phyloP scores from a whole-genome alignment of 768 basidiomycete genomes.

The Pholiota conissans region DNA sequence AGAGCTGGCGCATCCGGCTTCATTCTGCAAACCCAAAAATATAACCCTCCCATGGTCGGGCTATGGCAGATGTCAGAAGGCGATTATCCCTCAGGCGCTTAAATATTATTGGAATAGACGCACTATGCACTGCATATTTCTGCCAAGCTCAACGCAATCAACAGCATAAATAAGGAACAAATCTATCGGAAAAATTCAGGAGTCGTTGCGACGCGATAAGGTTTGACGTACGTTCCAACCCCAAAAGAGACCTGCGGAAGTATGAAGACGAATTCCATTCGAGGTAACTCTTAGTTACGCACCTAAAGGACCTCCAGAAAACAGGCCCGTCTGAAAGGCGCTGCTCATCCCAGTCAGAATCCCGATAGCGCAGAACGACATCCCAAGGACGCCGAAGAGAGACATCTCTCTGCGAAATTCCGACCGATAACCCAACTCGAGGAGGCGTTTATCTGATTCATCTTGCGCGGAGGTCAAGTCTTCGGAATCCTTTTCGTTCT shows the following conservation, averaged over 20 bases:
- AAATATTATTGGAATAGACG: slow-evolving; percentile 17
- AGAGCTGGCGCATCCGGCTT: slow-evolving; percentile 52
- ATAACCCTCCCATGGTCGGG: slow-evolving; percentile 58
- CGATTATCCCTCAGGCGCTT: background rate
- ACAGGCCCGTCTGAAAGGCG: slow-evolving; percentile 58
- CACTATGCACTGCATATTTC: slow-evolving; percentile 62
- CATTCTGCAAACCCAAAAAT: slow-evolving; percentile 67
- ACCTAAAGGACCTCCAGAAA: slow-evolving; percentile 58
- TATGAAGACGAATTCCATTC: background rate
- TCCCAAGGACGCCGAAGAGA: slow-evolving; percentile 56
- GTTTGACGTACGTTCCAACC: slow-evolving; percentile 54
- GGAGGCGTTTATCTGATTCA: slow-evolving; percentile 33
- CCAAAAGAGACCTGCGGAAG: slow-evolving; percentile 47
- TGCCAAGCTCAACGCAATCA: slow-evolving; percentile 55
- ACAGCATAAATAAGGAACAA: slow-evolving; percentile 58
- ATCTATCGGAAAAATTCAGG: slow-evolving; percentile 27
- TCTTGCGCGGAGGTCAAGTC: background rate
- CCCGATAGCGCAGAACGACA: slow-evolving; percentile 61
- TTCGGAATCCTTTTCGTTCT: background rate
- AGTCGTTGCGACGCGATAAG: background rate
- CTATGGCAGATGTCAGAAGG: slow-evolving; percentile 21
- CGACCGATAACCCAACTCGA: slow-evolving; percentile 52
- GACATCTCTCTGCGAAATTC: slow-evolving; percentile 63
- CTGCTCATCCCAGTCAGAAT: slow-evolving; percentile 63
- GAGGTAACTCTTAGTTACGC: background rate